These are phyloP conservation scores for Mortierella sp. DNA, from an alignment of 371 early-diverging fungal species.

Conservation along the genomic window DNA sequence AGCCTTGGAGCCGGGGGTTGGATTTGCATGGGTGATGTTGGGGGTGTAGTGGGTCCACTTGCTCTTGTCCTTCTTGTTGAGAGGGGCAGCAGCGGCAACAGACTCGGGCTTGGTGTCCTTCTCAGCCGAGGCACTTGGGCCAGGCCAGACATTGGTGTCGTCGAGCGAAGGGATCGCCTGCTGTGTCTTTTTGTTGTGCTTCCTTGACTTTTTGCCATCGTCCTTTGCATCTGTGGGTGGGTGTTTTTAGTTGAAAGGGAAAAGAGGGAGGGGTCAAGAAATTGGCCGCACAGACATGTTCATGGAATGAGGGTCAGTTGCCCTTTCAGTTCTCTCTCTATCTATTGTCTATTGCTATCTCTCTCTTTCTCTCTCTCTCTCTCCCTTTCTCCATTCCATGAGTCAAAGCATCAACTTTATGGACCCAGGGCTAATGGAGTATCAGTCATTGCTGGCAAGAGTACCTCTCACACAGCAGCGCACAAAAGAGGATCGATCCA, in stretches of 20 bases:
- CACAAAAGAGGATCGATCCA: neutral
- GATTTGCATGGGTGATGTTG: conserved; percentile 68
- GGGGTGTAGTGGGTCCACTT: conserved; percentile 75
- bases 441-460: too few relatives aligned
- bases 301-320: too few relatives aligned
- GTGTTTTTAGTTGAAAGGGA: neutral
- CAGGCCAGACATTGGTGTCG: conserved; percentile 45
- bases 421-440: too few relatives aligned
- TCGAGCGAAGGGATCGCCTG: conserved; percentile 28
- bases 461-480: too few relatives aligned
- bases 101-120: conserved; percentile 52
- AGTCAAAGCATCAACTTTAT: too few relatives aligned
- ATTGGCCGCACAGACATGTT: too few relatives aligned
- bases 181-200: conserved; percentile 60
- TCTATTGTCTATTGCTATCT: too few relatives aligned
- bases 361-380: too few relatives aligned
- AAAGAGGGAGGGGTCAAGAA: neutral
- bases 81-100: conserved; percentile 32
- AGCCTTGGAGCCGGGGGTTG: conserved; percentile 55
- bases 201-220: conserved; percentile 39
- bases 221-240: conserved; percentile 40
- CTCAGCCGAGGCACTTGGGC: conserved; percentile 50
- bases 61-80: conserved; percentile 65
- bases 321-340: too few relatives aligned
- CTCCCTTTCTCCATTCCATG: too few relatives aligned